Evolutionary conservation across 441 rosid species (phyloP), one percentile per base, ranked within the genome.

Genomic region (Erysimum cheiri): DNA sequence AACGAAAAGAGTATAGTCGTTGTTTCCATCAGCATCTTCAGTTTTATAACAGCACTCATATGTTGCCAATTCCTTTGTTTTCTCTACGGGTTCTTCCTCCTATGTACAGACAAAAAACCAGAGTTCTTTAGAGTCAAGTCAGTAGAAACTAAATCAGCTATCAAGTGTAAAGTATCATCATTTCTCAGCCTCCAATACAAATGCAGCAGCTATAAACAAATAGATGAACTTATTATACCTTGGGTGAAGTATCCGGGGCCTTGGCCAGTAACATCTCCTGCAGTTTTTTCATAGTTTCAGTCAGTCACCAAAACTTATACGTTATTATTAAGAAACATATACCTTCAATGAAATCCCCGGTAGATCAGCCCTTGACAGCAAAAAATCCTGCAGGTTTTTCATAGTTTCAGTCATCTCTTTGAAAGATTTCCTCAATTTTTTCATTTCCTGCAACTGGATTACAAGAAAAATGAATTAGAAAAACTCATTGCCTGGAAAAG

Each of bases 1-100:
- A 3, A 88, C 79, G 60, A 64, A 85, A 17, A 84, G 14, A 4
- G 82, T 80, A 2, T 10, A 0, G 1, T 0, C 0, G n/a, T 49
- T 2, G 33, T 1, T 2, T 12, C 33, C 58, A 3, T 29, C 6
- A 12, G 58, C 0, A n/a, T 53, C 58, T 29, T 53, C 19, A n/a
- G 58, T 29, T n/a, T 50, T 8, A 50, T 11, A 50, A 50, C 32
- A 24, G 33, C 55, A 50, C 33, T 24, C 55, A 11, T 10, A 11
- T 49, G 31, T 10, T 22, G 13, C 54, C 17, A 48, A 24, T 24
- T 49, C 43, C 43, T 39, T n/a, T 13, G 43, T 39, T 39, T 4
- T 24, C 55, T 50, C 19, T 17, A 12, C 15, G 33, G 8, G 9
- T 12, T 50, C 55, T 50, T 24, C 55, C 31, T 49, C n/a, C 53